Evolutionary conservation across 345 rosid species (phyloP), one percentile per base, ranked within the genome.

Genomic region (Populus deltoides): DNA sequence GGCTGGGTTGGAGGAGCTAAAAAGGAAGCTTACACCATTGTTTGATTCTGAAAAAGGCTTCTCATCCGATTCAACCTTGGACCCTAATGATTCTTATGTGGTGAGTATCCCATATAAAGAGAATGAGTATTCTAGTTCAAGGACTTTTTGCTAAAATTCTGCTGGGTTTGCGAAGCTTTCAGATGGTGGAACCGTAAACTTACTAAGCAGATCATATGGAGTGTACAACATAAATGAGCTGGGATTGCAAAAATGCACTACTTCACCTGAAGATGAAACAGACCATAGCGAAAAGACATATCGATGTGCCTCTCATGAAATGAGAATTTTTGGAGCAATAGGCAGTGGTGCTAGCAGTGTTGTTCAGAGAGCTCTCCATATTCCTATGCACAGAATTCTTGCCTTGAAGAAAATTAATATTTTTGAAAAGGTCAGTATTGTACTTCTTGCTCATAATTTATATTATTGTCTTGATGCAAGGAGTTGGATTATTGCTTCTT

Each of bases 341-440:
- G 98, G 99, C 33, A 93, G 93, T 70, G 98, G 98, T 59, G 99
- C 99, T 31, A 95, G 99, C 83, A 95, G 99, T 57, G 96, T 95
- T 75, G 99, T 95, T 82, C 99, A 90, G 85, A 91, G 99, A 80
- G 99, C 98, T 78, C 87, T 95, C 76, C 99, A 93, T 83, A 88
- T 95, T 63, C 99, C 99, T 4, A 87, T 88, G 20, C 97, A 95
- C 66, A 86, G 91, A 77, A 89, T 93, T 72, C 85, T 95, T n/a
- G 97, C 98, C 70, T 85, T 93, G 88, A 95, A 95, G 87, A 95
- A 89, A 76, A 95, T 95, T 68, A 93, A 92, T 78, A 92, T 95
- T 74, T 95, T 93, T 31, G 97, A 95, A 85, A 90, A 90, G 96
- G 99, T 95, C 29, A 51, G 63, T 29, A 45, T 27, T 29, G 25